Evolutionary conservation across 1,284 basidiomycete species (phyloP).

Genomic region (Clitocybe nebularis): DNA sequence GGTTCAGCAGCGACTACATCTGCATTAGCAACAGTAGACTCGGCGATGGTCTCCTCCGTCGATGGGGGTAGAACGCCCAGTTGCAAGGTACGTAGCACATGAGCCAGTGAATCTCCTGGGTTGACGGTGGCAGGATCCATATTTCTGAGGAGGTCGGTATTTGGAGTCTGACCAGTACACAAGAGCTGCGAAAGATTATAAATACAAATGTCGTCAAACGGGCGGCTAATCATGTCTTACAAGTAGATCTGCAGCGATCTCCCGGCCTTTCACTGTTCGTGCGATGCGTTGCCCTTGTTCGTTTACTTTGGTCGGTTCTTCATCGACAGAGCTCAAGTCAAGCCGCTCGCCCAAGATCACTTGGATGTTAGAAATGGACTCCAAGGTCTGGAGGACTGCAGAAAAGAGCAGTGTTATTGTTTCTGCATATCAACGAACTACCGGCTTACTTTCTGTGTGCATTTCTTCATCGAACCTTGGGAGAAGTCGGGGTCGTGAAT

Average conservation of each 20-base stretch:
- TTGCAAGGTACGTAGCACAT: constrained; percentile 61
- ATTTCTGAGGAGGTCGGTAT: constrained; percentile 52
- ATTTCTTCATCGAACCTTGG: constrained; percentile 55
- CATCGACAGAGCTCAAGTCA: constrained; percentile 38
- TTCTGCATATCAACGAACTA: too few relatives aligned
- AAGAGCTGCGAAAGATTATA: constrained; percentile 44
- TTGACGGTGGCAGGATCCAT: constrained; percentile 52
- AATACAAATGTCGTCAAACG: neutral
- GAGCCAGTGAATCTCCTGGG: constrained; percentile 41
- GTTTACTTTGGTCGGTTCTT: constrained; percentile 24
- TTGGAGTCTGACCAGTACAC: constrained; percentile 75
- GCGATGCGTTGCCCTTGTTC: constrained; percentile 36
- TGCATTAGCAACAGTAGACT: neutral
- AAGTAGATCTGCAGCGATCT: constrained; percentile 60
- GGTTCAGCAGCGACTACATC: neutral
- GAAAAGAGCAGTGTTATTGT: neutral
- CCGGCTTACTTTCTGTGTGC: constrained; percentile 47
- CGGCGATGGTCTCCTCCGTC: neutral
- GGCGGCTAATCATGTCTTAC: constrained; percentile 32
- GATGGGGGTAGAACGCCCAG: constrained; percentile 27
- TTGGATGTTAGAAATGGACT: constrained; percentile 36
- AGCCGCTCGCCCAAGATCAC: constrained; percentile 55
- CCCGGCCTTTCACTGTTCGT: constrained; percentile 52
- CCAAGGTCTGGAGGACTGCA: constrained; percentile 40
- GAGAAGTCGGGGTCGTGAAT: constrained; percentile 57